These are phyloP conservation scores for Saraca asoca DNA, from an alignment of 331 rosid species.

Conservation along the genomic window DNA sequence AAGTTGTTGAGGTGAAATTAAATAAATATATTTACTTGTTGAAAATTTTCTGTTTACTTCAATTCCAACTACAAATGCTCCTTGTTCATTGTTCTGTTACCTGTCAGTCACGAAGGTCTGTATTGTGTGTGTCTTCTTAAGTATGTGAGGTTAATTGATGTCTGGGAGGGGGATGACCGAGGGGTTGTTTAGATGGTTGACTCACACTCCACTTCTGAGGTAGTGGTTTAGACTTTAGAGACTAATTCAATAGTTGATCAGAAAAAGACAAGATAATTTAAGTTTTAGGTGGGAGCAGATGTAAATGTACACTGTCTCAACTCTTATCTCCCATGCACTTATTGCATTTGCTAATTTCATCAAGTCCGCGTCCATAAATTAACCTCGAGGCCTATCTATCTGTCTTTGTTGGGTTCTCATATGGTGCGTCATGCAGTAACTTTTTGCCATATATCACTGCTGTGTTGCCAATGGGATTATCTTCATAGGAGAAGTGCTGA, in stretches of 20 bases:
- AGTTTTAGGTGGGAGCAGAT: constrained; percentile 13
- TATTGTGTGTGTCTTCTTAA: constrained; percentile 9
- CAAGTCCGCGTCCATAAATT: background rate
- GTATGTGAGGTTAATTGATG: constrained; percentile 14
- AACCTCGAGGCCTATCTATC: background rate
- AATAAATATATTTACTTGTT: constrained; percentile 3
- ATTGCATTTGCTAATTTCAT: constrained; percentile 10
- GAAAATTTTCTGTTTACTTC: constrained; percentile 24
- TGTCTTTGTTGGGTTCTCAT: constrained; percentile 11
- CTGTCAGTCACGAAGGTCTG: constrained; percentile 24
- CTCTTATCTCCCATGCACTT: background rate
- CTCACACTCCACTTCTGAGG: background rate
- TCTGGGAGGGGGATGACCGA: background rate
- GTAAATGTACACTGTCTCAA: background rate
- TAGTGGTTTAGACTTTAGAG: constrained; percentile 22
- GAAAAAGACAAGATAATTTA: background rate
- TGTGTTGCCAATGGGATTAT: constrained; percentile 12
- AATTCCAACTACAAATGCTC: background rate
- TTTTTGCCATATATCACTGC: constrained; percentile 1
- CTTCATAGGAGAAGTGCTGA: constrained; percentile 46
- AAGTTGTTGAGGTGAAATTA: constrained; percentile 85
- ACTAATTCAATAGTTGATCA: constrained; percentile 9
- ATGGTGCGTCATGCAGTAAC: constrained; percentile 5
- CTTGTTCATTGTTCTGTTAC: constrained; percentile 18
- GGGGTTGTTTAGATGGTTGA: background rate